Evolutionary conservation across 2,329 filamentous ascomycete genomes (phyloP).

Genomic region (Clarireedia paspali): DNA sequence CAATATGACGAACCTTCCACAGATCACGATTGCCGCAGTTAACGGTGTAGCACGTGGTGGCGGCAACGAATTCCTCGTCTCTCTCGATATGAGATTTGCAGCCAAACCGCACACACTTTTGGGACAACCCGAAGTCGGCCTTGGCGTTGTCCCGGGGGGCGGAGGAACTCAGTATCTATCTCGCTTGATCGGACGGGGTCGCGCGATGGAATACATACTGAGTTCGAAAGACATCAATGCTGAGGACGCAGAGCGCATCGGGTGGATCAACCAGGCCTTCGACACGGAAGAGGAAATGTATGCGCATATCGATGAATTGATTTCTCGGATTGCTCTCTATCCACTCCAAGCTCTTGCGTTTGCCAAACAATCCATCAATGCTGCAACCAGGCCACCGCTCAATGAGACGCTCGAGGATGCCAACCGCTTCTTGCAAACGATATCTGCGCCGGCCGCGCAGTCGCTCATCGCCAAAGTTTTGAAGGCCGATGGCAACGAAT

Average conservation of each 20-base stretch:
- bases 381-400: not conserved
- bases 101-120: not conserved
- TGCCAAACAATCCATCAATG: not conserved
- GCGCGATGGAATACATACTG: not conserved
- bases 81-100: conserved; percentile 14
- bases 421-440: not conserved
- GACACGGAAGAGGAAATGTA: not conserved
- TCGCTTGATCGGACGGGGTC: not conserved
- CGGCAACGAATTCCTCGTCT: conserved; percentile 7
- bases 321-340: not conserved
- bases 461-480: not conserved
- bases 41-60: conserved; percentile 7
- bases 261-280: not conserved
- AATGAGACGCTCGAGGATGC: not conserved
- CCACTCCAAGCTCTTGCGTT: not conserved
- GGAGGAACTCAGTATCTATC: not conserved
- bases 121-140: not conserved
- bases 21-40: conserved; percentile 10
- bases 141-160: not conserved
- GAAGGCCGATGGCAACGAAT: not conserved
- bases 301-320: not conserved
- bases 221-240: not conserved
- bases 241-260: not conserved
- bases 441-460: not conserved
- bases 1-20: not conserved